phyloP scores from a whole-genome alignment of 225 moss, liverwort and hornwort species.

The Lunularia cruciata region DNA sequence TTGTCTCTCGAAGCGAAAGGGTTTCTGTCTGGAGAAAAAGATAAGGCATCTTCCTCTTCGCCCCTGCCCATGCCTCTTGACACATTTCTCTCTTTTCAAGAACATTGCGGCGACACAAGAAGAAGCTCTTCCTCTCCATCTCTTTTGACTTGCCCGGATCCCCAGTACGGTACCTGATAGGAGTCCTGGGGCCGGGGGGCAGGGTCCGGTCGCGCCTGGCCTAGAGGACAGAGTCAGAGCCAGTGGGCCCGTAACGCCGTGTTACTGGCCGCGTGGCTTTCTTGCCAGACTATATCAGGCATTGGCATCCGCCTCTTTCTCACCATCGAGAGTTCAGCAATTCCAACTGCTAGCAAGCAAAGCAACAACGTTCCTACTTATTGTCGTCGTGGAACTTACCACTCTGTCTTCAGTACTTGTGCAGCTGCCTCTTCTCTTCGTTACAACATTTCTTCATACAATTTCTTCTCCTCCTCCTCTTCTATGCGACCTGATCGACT shows the following conservation, averaged over 20 bases:
- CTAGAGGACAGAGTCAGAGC: background rate
- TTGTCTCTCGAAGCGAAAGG: too few species aligned
- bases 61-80: background rate
- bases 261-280: slow-evolving; percentile 3
- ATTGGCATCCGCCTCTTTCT: background rate
- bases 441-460: too few species aligned
- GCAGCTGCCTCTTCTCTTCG: too few species aligned
- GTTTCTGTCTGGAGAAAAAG: background rate
- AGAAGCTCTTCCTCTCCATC: background rate
- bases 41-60: background rate
- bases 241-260: background rate
- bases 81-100: too few species aligned
- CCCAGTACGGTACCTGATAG: background rate
- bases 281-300: slow-evolving; percentile 16
- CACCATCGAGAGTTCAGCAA: slow-evolving; percentile 3
- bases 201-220: background rate
- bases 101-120: background rate
- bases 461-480: too few species aligned
- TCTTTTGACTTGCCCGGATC: too few species aligned
- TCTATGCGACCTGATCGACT: too few species aligned
- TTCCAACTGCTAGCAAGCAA: background rate
- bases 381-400: background rate
- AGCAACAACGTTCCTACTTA: background rate
- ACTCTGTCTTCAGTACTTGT: too few species aligned
- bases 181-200: background rate